Percentiles rank a stretch among this genome's conserved stretches.
These are phyloP conservation scores for Calonectria fujianensis DNA, from an alignment of 2,329 filamentous ascomycete genomes.

Conservation along the genomic window DNA sequence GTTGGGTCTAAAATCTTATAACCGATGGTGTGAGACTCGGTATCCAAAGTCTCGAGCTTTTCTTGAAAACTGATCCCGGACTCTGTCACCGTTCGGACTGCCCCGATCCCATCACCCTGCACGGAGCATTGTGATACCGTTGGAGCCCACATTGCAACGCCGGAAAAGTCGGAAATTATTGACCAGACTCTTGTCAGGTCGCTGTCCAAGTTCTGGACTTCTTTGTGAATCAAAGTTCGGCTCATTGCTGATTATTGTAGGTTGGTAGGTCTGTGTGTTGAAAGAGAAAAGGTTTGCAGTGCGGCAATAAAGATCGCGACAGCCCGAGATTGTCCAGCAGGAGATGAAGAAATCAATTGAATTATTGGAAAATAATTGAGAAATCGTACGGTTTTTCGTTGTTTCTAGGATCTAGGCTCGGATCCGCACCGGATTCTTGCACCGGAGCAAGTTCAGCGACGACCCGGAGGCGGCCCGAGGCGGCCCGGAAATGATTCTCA, in stretches of 20 bases:
- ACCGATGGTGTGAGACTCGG: constrained; percentile 10
- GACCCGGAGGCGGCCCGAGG: not conserved
- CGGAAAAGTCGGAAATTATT: constrained; percentile 10
- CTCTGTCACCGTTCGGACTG: not conserved
- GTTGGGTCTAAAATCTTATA: constrained; percentile 19
- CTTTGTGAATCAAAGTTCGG: constrained; percentile 11
- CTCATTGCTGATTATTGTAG: not conserved
- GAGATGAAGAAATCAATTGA: not conserved
- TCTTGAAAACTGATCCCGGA: constrained; percentile 16
- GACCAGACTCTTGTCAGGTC: not conserved
- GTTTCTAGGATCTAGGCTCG: not conserved
- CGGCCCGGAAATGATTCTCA: not conserved
- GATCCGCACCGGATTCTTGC: not conserved
- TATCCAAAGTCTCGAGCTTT: not conserved
- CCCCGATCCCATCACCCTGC: constrained; percentile 8
- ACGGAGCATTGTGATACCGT: constrained; percentile 12
- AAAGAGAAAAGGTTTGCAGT: not conserved
- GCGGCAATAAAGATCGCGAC: not conserved
- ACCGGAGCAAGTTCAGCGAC: not conserved
- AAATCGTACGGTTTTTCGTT: not conserved
- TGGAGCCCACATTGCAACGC: constrained; percentile 9
- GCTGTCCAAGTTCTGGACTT: not conserved
- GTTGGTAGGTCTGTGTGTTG: not conserved
- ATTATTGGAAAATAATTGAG: not conserved
- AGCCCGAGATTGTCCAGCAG: not conserved